A percentile compares a stretch with the other conserved stretches of the same genome.
phyloP scores from a whole-genome alignment of 2,329 filamentous ascomycete genomes.

The Xylaria sp. region DNA sequence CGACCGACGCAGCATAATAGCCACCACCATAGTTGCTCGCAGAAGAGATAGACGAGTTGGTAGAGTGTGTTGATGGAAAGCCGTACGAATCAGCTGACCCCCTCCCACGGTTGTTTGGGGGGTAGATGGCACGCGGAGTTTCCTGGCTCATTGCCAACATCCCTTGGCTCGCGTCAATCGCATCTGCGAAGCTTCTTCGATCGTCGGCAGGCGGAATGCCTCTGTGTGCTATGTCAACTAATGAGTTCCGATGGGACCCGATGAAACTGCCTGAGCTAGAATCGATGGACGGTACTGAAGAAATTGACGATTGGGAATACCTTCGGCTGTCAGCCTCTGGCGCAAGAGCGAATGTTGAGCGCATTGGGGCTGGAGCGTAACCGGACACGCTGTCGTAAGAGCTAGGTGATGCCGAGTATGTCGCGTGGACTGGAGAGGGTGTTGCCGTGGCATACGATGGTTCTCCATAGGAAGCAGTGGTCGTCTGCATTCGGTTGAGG shows the following conservation, averaged over 20 bases:
- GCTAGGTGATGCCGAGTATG: conserved; percentile 74
- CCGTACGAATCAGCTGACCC: conserved; percentile 88
- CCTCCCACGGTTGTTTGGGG: conserved; percentile 70
- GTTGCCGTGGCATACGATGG: conserved; percentile 73
- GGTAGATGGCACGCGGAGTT: conserved; percentile 90
- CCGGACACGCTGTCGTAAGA: conserved; percentile 78
- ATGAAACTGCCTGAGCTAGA: conserved; percentile 53
- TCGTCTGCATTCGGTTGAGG: conserved; percentile 71
- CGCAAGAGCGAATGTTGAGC: conserved; percentile 68
- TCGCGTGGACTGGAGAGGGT: conserved; percentile 72
- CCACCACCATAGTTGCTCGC: conserved; percentile 80
- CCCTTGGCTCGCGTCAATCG: conserved; percentile 89
- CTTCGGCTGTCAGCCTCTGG: conserved; percentile 71
- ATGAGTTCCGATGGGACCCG: conserved; percentile 66
- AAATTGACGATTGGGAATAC: conserved; percentile 86
- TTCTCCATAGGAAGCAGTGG: conserved; percentile 76
- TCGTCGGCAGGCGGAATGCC: conserved; percentile 65
- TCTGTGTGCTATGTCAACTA: conserved; percentile 74
- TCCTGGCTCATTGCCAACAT: conserved; percentile 98
- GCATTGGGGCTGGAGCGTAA: conserved; percentile 74
- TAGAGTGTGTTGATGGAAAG: conserved; percentile 86
- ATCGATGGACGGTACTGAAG: conserved; percentile 62
- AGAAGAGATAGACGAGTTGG: conserved; percentile 90
- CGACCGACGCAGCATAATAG: conserved; percentile 87
- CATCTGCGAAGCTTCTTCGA: conserved; percentile 82